Base-by-base conservation (phyloP, 2,329 filamentous ascomycete species). In the Ilyonectria mors-panacis region DNA sequence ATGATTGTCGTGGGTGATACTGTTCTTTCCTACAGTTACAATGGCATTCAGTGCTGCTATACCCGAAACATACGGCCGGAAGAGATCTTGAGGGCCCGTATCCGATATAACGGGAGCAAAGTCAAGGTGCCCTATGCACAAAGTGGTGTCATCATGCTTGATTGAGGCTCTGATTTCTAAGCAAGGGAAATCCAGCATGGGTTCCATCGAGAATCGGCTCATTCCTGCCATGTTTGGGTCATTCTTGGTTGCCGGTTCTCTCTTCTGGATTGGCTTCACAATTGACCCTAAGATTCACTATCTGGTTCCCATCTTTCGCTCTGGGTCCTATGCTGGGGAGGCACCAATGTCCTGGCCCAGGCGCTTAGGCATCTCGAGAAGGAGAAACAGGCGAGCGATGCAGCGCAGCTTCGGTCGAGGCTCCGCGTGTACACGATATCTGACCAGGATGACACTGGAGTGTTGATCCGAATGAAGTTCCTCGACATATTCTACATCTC, bases 401-500 rank as follows among this genome's bases (percentile, higher is more conserved):
- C 10, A 35, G 30, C 30, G 10, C 30, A 10, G 6, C 30, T 35
- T 10, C 30, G 30, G 6, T 35, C 30, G 30, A 35, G 10, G 10
- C 30, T 35, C 6, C 30, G 10, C 10, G 30, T 35, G 6, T 35
- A 35, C 30, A 10, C 30, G n/a, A n/a, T n/a, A n/a, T n/a, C n/a
- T n/a, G n/a, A n/a, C n/a, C n/a, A n/a, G n/a, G n/a, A n/a, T n/a
- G 30, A 35, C 30, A 83, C 85, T 0, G 86, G 86, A 0, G 75
- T 81, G 1, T 89, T 86, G 87, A 85, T 90, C 30, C 83, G 87
- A 10, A 75, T 78, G 44, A 82, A 81, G 6, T 89, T 83, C 66
- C 86, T 87, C 0, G 82, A 86, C 26, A 73, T 89, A 5, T 85
- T 87, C 70, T 89, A 88, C 74, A 87, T 89, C 58, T 79, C 77